Evolutionary conservation across 169 alveolate genomes (phyloP).

Genomic region (Cryptosporidium baileyi): DNA sequence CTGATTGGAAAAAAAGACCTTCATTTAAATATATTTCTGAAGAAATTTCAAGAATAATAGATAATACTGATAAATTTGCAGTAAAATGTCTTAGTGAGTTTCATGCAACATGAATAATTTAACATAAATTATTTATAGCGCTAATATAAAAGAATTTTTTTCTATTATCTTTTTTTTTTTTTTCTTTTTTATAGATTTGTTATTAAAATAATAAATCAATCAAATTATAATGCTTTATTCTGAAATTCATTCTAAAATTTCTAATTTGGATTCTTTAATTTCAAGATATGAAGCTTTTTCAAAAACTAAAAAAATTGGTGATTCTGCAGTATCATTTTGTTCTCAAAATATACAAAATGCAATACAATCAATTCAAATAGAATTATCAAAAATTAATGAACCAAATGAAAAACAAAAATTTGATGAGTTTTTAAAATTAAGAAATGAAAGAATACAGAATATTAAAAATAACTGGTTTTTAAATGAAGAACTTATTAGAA

Average conservation of each 20-base stretch:
- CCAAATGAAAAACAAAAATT: constrained; percentile 5
- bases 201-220: neutral
- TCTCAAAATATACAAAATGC: constrained; percentile 29
- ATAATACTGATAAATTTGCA: neutral
- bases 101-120: neutral
- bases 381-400: neutral
- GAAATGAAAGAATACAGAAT: constrained; percentile 1
- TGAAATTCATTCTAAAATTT: constrained; percentile 25
- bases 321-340: constrained; percentile 51
- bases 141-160: neutral
- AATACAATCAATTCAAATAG: constrained; percentile 29
- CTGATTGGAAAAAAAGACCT: constrained; percentile 52
- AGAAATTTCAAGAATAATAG: constrained; percentile 29
- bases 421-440: constrained; percentile 3
- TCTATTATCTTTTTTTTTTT: neutral
- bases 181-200: neutral
- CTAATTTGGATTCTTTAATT: constrained; percentile 44
- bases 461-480: constrained; percentile 13
- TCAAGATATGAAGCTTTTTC: constrained; percentile 47
- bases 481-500: neutral
- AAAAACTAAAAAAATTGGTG: constrained; percentile 27
- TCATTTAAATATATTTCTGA: constrained; percentile 17
- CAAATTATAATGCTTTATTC: neutral
- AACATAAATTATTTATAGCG: too few relatives aligned
- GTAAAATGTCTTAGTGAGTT: neutral